Conservation (phyloP, 2,329 filamentous ascomycete genomes). For the Fusarium multiceps region DNA sequence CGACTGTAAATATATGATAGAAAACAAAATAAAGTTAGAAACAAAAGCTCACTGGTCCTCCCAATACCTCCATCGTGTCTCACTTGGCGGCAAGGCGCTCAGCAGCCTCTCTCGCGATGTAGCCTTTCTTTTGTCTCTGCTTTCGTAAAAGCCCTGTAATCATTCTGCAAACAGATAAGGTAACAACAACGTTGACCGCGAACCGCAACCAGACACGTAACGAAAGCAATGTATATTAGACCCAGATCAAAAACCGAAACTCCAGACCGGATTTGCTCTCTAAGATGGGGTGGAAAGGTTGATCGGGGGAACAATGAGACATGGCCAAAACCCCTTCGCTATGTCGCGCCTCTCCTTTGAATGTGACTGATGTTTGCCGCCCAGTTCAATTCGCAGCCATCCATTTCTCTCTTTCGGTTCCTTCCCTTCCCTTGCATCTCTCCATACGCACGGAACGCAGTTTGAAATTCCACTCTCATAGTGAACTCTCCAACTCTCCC, state of each 20-base stretch:
- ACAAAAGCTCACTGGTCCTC: conserved; percentile 8
- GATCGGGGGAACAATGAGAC: conserved; percentile 41
- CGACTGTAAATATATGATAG: conserved; percentile 25
- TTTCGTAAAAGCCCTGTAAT: background rate
- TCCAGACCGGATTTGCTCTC: conserved; percentile 60
- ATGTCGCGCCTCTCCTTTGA: conserved; percentile 38
- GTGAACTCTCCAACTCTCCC: conserved; percentile 34
- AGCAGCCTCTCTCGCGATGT: conserved; percentile 7
- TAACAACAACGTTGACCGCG: conserved; percentile 9
- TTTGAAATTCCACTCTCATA: conserved; percentile 22
- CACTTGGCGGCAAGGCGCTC: background rate
- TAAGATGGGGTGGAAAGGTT: conserved; percentile 47
- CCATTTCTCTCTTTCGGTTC: conserved; percentile 31
- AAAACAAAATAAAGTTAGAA: background rate
- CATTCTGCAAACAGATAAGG: conserved; percentile 15
- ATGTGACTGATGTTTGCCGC: conserved; percentile 37
- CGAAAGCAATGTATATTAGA: conserved; percentile 56
- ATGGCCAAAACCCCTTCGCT: conserved; percentile 43
- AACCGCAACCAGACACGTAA: conserved; percentile 39
- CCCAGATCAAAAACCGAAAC: conserved; percentile 59
- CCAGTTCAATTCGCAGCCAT: conserved; percentile 32
- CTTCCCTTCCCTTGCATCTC: conserved; percentile 18
- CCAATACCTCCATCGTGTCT: background rate
- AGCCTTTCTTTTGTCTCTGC: conserved; percentile 15
- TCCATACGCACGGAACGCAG: background rate